A percentile compares a stretch with the other conserved stretches of the same genome.
phyloP scores from a whole-genome alignment of 768 basidiomycete genomes.

The Agrocybe pediades region DNA sequence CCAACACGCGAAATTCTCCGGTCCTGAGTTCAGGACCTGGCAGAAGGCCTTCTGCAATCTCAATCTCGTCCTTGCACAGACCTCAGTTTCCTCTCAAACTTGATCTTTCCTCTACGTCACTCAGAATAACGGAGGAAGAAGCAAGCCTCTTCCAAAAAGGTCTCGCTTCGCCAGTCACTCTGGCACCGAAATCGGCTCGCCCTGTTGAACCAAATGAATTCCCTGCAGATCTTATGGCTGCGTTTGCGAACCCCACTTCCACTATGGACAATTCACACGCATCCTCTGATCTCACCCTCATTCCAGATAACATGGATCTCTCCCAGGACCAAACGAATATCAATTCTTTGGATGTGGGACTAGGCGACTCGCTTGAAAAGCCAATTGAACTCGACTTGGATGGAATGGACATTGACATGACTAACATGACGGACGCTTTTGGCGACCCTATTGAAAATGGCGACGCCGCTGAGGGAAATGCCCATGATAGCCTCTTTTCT shows the following conservation, averaged over 20 bases:
- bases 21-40: conserved; percentile 31
- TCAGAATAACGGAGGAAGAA: conserved; percentile 71
- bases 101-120: conserved; percentile 72
- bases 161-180: conserved; percentile 75
- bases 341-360: conserved; percentile 23
- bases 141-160: conserved; percentile 57
- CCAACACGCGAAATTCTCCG: conserved; percentile 32
- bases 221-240: conserved; percentile 66
- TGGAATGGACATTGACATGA: conserved; percentile 64
- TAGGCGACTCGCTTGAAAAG: conserved; percentile 72
- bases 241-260: conserved; percentile 46
- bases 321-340: conserved; percentile 25
- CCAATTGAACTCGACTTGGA: conserved; percentile 83
- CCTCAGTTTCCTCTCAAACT: conserved; percentile 73
- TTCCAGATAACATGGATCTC: conserved; percentile 30
- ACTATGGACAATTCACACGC: conserved; percentile 33
- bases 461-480: conserved; percentile 26
- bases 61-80: conserved; percentile 77
- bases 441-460: conserved; percentile 40
- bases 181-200: conserved; percentile 79
- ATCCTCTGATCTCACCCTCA: conserved; percentile 64
- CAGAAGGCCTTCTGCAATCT: conserved; percentile 76
- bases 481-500: conserved; percentile 52
- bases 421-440: conserved; percentile 54
- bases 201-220: conserved; percentile 55